Conservation (phyloP, 805 yeast species). For the Wickerhamomyces xylosicus region DNA sequence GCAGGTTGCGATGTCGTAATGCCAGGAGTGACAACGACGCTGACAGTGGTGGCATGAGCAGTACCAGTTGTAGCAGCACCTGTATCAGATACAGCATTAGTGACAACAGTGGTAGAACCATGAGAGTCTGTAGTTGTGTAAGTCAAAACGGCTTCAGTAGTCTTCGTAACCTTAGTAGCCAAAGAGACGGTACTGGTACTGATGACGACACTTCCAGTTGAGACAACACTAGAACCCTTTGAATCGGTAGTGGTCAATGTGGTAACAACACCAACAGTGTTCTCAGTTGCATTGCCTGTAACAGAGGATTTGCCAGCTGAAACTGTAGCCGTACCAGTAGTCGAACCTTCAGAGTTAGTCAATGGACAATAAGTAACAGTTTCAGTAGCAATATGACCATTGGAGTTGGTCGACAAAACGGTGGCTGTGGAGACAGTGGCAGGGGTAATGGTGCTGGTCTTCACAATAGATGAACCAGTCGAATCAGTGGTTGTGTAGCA, state of each 20-base stretch:
- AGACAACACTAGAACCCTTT: too few species aligned
- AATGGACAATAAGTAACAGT: too few species aligned
- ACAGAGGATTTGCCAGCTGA: too few species aligned
- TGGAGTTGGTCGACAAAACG: too few species aligned
- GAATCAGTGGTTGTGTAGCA: background rate
- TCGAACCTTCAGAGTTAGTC: too few species aligned
- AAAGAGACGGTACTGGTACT: too few species aligned
- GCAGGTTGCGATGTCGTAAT: too few species aligned
- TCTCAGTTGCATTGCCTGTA: slow-evolving; percentile 15
- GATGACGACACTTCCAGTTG: too few species aligned
- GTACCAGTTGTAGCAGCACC: background rate
- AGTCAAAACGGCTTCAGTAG: slow-evolving; percentile 1
- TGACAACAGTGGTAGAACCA: slow-evolving; percentile 1
- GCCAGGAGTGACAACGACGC: too few species aligned
- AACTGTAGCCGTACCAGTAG: slow-evolving; percentile 3
- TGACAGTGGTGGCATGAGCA: slow-evolving; percentile 1
- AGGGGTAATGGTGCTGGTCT: background rate
- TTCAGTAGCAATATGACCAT: too few species aligned
- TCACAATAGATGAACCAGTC: background rate
- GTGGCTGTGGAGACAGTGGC: background rate
- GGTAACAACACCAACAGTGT: slow-evolving; percentile 1
- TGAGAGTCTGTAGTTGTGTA: slow-evolving; percentile 3
- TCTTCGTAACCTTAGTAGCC: too few species aligned
- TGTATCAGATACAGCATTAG: background rate
- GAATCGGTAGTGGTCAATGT: too few species aligned